Conservation (phyloP, 371 early-diverging fungal genomes). For the Syncephalis plumigaleata region DNA sequence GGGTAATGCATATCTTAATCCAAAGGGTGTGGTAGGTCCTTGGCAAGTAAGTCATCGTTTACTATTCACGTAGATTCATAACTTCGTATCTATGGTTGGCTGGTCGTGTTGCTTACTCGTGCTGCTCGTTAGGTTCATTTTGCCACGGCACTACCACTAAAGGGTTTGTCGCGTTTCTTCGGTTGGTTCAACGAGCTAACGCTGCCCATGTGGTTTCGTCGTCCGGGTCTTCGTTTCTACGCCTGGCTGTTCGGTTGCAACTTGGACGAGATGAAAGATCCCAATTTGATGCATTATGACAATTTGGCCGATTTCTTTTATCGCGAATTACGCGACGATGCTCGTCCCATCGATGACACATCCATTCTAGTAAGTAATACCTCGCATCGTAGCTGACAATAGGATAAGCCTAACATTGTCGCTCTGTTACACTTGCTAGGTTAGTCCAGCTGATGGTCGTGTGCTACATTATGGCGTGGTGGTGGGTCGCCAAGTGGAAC, state of each 20-base stretch:
- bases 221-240: slow-evolving; percentile 56
- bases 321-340: slow-evolving; percentile 61
- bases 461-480: slow-evolving; percentile 80
- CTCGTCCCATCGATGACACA: slow-evolving; percentile 49
- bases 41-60: slow-evolving; percentile 59
- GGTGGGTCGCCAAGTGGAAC: slow-evolving; percentile 58
- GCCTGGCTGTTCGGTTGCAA: slow-evolving; percentile 82
- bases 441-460: slow-evolving; percentile 80
- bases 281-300: slow-evolving; percentile 54
- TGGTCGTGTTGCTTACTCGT: too few species aligned
- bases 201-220: slow-evolving; percentile 61
- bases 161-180: slow-evolving; percentile 76
- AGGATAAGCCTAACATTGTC: too few species aligned
- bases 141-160: slow-evolving; percentile 70
- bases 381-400: too few species aligned
- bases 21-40: slow-evolving; percentile 36
- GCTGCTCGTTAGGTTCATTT: slow-evolving; percentile 81
- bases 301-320: slow-evolving; percentile 86
- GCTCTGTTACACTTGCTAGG: too few species aligned
- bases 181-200: slow-evolving; percentile 64
- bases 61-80: too few species aligned
- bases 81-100: too few species aligned
- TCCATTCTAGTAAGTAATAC: slow-evolving; percentile 45
- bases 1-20: too few species aligned
- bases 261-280: slow-evolving; percentile 79